Base-by-base conservation (phyloP, 352 stramenopile genomes). In the Pythium graminicola region DNA sequence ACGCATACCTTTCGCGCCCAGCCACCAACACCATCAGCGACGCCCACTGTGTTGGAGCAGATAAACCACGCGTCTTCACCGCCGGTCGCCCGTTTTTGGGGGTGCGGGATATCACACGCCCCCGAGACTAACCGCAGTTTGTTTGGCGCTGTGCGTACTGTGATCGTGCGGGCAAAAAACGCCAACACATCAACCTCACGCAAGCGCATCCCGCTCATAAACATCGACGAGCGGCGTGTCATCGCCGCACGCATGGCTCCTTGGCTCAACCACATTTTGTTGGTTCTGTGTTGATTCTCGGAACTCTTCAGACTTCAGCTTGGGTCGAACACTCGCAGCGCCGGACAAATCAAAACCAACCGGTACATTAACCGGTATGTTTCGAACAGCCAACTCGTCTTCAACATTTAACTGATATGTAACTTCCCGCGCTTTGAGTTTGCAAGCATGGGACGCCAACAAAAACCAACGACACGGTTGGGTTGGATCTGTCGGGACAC, bases 61-160 rank as follows among this genome's bases (percentile, higher is more conserved):
- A 93, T 76, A 53, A 95, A 95, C 69, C 76, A 90, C 44, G 84
- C 81, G 53, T 95, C 85, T 43, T 95, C 85, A 22, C 85, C 85
- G 31, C 81, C 81, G 28, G 83, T 91, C 9, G 77, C 62, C 41
- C 77, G 72, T 57, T 95, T 95, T 62, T 92, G 75, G 7, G 85
- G 81, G 43, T 95, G 85, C 51, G 85, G 82, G 36, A 95, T 64
- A 33, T 73, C 73, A 41, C 77, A 91, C n/a, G 66, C 75, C 17
- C 80, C 75, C 20, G 80, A 86, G 23, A 85, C 60, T 3, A 91
- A 68, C 19, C 64, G 67, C 38, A 86, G 64, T 11, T 52, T 50
- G 4, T n/a, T n/a, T n/a, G 58, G 45, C n/a, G 40, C 36, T 23
- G 56, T 64, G 20, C 66, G 60, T 28, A 49, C 41, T n/a, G 62